phyloP scores from a whole-genome alignment of 1,284 basidiomycete genomes.

The Neonothopanus nambi region DNA sequence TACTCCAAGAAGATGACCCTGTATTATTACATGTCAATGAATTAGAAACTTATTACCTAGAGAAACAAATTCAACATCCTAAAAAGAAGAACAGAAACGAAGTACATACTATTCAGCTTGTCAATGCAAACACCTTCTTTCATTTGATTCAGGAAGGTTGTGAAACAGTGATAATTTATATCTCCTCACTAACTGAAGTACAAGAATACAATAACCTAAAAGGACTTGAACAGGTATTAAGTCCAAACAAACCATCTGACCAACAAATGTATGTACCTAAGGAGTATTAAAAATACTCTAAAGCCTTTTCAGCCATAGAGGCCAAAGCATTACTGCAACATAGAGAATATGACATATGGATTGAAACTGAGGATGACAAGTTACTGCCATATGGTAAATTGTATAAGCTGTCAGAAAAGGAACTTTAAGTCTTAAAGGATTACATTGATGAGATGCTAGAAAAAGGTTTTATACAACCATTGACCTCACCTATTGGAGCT shows the following conservation, averaged over 20 bases:
- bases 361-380: not conserved
- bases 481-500: not conserved
- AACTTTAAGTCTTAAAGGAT: slow-evolving; percentile 5
- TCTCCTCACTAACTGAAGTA: too few relatives aligned
- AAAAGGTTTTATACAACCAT: too few relatives aligned
- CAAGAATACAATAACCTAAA: too few relatives aligned
- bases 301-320: slow-evolving; percentile 3
- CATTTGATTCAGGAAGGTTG: too few relatives aligned
- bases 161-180: too few relatives aligned
- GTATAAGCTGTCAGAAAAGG: slow-evolving; percentile 6
- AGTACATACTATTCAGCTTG: too few relatives aligned
- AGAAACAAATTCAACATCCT: not conserved
- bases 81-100: too few relatives aligned
- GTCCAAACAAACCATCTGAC: too few relatives aligned
- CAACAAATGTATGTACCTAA: too few relatives aligned
- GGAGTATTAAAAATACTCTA: not conserved
- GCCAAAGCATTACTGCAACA: not conserved
- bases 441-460: slow-evolving; percentile 5
- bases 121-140: too few relatives aligned
- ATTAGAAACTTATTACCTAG: not conserved
- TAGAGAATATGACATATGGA: not conserved
- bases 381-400: not conserved
- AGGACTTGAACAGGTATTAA: too few relatives aligned
- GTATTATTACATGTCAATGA: not conserved
- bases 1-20: not conserved